Conservation (phyloP, 805 yeast species). For the Yarrowia sp. region DNA sequence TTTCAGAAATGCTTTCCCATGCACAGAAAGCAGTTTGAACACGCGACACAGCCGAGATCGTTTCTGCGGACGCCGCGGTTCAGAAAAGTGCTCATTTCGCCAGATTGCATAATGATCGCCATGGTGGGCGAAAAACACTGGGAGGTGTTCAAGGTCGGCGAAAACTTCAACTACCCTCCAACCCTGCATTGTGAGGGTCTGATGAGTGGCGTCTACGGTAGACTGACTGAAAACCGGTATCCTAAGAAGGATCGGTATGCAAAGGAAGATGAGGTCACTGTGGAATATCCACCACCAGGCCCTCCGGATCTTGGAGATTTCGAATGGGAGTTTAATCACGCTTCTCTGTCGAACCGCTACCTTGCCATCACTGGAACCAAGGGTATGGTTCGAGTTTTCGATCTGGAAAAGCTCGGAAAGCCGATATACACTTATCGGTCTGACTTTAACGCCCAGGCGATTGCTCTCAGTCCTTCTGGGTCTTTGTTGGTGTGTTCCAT, state of each 20-base stretch:
- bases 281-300: background rate
- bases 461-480: conserved; percentile 65
- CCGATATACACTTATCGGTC: conserved; percentile 67
- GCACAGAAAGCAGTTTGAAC: conserved; percentile 59
- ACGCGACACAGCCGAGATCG: conserved; percentile 51
- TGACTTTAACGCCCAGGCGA: conserved; percentile 72
- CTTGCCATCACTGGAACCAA: conserved; percentile 68
- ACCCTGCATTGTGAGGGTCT: conserved; percentile 41
- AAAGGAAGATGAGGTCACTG: background rate
- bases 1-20: conserved; percentile 81
- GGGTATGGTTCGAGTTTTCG: conserved; percentile 66
- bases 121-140: conserved; percentile 65
- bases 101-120: conserved; percentile 61
- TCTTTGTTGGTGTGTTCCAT: conserved; percentile 72
- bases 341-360: conserved; percentile 50
- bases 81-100: conserved; percentile 50
- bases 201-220: conserved; percentile 20
- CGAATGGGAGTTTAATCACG: conserved; percentile 34
- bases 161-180: conserved; percentile 51
- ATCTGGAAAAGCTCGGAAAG: conserved; percentile 53
- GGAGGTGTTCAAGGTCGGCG: conserved; percentile 61
- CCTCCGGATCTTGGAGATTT: conserved; percentile 26
- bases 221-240: background rate
- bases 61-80: conserved; percentile 47
- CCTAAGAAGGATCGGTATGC: conserved; percentile 3